These are phyloP conservation scores for Micractinium sp. DNA, from an alignment of 139 green algal species.

Conservation along the genomic window DNA sequence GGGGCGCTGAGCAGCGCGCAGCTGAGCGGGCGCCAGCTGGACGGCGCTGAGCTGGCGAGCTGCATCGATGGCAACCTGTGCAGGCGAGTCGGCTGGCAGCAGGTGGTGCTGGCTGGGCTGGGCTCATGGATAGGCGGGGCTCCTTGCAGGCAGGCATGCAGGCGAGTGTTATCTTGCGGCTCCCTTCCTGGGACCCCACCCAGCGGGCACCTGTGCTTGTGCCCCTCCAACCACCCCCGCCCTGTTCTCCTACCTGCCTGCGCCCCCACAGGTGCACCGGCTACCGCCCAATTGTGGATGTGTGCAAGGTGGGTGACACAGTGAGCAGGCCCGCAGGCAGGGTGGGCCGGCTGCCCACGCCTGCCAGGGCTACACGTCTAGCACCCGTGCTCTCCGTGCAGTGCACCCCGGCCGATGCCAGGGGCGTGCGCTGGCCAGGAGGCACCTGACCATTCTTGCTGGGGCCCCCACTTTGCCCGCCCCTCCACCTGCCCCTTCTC, in stretches of 20 bases:
- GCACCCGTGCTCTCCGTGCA: background rate
- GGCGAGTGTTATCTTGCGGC: too few species aligned
- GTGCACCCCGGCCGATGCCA: too few species aligned
- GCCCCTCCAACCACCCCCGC: background rate
- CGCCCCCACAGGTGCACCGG: conserved; percentile 68
- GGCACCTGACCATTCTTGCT: too few species aligned
- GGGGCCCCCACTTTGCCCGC: too few species aligned
- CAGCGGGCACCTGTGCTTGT: background rate
- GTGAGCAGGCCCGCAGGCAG: background rate
- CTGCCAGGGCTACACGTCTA: background rate
- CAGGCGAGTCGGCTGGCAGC: background rate
- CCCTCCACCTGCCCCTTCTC: too few species aligned
- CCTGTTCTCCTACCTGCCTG: background rate
- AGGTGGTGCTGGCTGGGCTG: background rate
- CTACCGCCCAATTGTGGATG: conserved; percentile 77
- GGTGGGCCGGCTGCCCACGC: background rate
- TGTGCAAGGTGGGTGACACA: conserved; percentile 28
- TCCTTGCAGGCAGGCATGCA: background rate
- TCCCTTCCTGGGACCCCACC: too few species aligned
- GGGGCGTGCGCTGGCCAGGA: too few species aligned
- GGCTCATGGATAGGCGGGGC: background rate
- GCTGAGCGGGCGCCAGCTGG: conserved; percentile 16
- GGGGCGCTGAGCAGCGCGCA: conserved; percentile 44
- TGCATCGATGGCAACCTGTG: conserved; percentile 85
- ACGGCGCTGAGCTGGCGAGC: conserved; percentile 38